Conservation (phyloP, 2,329 filamentous ascomycete species). For the Rasamsonia emersonii region DNA sequence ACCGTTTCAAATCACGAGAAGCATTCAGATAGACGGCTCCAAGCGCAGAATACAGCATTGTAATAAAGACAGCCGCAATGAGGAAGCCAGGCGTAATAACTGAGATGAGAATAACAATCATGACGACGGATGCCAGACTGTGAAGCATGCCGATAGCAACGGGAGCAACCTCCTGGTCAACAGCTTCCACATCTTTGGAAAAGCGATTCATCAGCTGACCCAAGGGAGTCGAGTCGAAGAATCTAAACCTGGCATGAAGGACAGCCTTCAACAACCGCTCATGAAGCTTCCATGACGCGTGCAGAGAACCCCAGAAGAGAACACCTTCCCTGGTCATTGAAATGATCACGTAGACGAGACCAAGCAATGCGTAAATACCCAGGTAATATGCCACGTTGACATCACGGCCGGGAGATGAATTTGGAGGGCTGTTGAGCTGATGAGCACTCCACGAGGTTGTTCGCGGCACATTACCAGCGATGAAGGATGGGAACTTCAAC, state of each 20-base stretch:
- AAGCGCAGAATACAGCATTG: slow-evolving; percentile 69
- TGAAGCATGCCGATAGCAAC: slow-evolving; percentile 71
- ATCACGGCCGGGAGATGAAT: slow-evolving; percentile 27
- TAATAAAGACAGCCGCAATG: slow-evolving; percentile 78
- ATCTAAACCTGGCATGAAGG: slow-evolving; percentile 86
- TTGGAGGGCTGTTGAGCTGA: slow-evolving; percentile 18
- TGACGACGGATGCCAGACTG: slow-evolving; percentile 61
- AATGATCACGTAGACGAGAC: slow-evolving; percentile 65
- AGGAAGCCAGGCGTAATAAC: slow-evolving; percentile 85
- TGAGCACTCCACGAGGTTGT: slow-evolving; percentile 21
- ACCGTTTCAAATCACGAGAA: slow-evolving; percentile 88
- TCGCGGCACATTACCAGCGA: slow-evolving; percentile 26
- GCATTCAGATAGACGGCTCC: slow-evolving; percentile 83
- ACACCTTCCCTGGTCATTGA: slow-evolving; percentile 77
- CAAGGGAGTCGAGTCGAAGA: slow-evolving; percentile 92
- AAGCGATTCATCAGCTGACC: slow-evolving; percentile 98
- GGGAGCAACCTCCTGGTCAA: slow-evolving; percentile 93
- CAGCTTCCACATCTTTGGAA: slow-evolving; percentile 89
- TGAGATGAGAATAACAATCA: slow-evolving; percentile 81
- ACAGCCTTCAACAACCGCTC: slow-evolving; percentile 67
- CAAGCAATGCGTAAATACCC: slow-evolving; percentile 70
- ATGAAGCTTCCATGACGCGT: slow-evolving; percentile 79
- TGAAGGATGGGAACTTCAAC: slow-evolving; percentile 29
- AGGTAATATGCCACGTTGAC: slow-evolving; percentile 83
- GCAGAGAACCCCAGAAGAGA: slow-evolving; percentile 85